Base-by-base conservation (phyloP, 2,329 filamentous ascomycete genomes). In the Trichophyton benhamiae region DNA sequence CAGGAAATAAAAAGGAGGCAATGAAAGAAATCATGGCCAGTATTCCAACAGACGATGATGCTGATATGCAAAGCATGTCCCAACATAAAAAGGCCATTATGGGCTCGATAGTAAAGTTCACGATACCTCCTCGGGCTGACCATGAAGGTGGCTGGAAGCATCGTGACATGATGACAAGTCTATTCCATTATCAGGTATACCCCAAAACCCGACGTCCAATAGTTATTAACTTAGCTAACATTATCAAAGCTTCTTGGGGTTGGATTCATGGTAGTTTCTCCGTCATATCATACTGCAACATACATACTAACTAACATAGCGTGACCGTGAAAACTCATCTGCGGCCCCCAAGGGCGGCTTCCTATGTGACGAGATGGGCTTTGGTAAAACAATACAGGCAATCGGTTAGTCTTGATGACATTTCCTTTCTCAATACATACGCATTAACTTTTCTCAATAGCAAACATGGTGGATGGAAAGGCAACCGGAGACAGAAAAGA, bases 331-430 rank as follows among this genome's bases (percentile, higher is more conserved):
- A 55, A 66, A 61, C 5, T 65, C 66, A 13, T 17, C 55, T 30
- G 20, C 33, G 2, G 33, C 55, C 7, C 72, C 74, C 1, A 63
- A 58, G 15, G 75, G 75, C 4, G 75, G 75, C 0, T 66, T 77
- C 17, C 67, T 75, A 1, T 74, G 72, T 33, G 75, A 77, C 59
- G 68, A 71, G 8, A 76, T 76, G 75, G 75, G 75, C 0, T 71
- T 76, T 30, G 75, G 75, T 0, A 77, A 76, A 63, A 75, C 73
- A 0, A 68, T 75, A 2, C 70, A 72, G 60, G 68, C 70, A 44
- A 67, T 76, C 46, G 68, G 70, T 72, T 66, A 60, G 30, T 58
- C 6, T 5, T 25, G 25, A 3, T 42, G 38, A 60, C 2, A 3
- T 30, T 36, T n/a, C 20, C 3, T 17, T 52, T 5, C 46, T 30